These are phyloP conservation scores for Tephrocybe sp. DNA, from an alignment of 768 basidiomycete species.

Conservation along the genomic window DNA sequence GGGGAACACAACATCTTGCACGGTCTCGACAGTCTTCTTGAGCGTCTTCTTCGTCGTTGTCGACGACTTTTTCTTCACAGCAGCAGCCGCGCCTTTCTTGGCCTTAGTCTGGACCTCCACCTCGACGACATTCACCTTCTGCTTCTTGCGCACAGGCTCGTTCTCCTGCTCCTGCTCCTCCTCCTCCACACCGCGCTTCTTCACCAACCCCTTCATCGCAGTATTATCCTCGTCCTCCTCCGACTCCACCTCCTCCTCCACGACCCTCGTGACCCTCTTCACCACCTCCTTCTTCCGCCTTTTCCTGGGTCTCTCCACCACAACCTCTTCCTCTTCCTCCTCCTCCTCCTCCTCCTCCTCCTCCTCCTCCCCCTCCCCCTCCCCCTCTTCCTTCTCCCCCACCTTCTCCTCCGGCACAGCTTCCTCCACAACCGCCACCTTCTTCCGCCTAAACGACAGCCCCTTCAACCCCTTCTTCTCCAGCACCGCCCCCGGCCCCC, in stretches of 20 bases:
- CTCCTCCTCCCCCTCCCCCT: conserved; percentile 39
- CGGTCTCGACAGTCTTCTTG: conserved; percentile 29
- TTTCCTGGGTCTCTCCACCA: conserved; percentile 51
- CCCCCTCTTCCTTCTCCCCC: conserved; percentile 40
- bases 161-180: conserved; percentile 31
- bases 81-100: conserved; percentile 21
- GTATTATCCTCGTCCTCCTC: conserved; percentile 64
- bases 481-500: conserved; percentile 17
- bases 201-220: conserved; percentile 46
- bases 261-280: conserved; percentile 31
- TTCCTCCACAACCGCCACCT: conserved; percentile 41
- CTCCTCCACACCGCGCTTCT: conserved; percentile 47
- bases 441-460: conserved; percentile 47
- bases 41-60: conserved; percentile 40
- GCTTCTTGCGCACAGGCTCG: conserved; percentile 48
- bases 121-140: conserved; percentile 29
- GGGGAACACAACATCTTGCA: conserved; percentile 53
- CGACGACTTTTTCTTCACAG: conserved; percentile 41
- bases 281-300: conserved; percentile 51
- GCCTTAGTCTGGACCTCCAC: conserved; percentile 32
- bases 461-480: conserved; percentile 46
- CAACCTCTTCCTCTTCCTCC: conserved; percentile 37
- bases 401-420: conserved; percentile 35
- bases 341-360: conserved; percentile 29
- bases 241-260: conserved; percentile 53